A percentile compares a stretch with the other conserved stretches of the same genome.
phyloP scores from a whole-genome alignment of 177 flowering plant species.

The Vitis hybrid region DNA sequence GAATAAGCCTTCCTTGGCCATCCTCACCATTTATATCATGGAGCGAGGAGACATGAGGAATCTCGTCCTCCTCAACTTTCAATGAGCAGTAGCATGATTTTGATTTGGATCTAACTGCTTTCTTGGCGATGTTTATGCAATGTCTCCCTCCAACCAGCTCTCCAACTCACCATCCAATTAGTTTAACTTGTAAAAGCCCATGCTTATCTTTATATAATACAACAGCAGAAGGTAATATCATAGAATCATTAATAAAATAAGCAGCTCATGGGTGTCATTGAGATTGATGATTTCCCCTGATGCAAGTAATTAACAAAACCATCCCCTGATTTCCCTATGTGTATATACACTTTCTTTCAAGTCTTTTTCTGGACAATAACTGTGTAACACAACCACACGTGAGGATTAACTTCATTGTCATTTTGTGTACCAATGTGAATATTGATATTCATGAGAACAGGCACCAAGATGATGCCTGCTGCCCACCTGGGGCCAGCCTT shows the following conservation, averaged over 20 bases:
- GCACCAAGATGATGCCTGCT: too few species aligned
- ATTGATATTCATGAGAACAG: too few species aligned
- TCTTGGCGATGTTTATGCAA: constrained; percentile 6
- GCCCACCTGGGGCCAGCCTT: too few species aligned
- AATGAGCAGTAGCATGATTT: constrained; percentile 7
- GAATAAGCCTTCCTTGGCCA: neutral
- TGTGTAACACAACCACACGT: too few species aligned
- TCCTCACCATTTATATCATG: neutral
- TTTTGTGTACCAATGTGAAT: too few species aligned
- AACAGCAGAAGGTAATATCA: neutral
- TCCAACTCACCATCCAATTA: neutral
- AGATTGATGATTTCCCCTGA: neutral
- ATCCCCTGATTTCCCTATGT: neutral
- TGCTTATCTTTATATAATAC: neutral
- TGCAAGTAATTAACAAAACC: neutral
- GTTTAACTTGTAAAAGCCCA: too few species aligned
- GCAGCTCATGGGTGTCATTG: neutral
- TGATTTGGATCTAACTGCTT: constrained; percentile 4
- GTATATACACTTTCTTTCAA: neutral
- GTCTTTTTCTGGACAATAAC: too few species aligned
- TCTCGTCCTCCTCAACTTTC: constrained; percentile 4
- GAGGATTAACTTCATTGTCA: too few species aligned
- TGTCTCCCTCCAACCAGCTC: constrained; percentile 16
- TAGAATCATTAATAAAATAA: neutral
- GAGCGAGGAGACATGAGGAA: constrained; percentile 14